Percentiles rank a stretch among this genome's conserved stretches.
phyloP scores from a whole-genome alignment of 2,329 filamentous ascomycete genomes.

The Phyllosticta citriasiana region DNA sequence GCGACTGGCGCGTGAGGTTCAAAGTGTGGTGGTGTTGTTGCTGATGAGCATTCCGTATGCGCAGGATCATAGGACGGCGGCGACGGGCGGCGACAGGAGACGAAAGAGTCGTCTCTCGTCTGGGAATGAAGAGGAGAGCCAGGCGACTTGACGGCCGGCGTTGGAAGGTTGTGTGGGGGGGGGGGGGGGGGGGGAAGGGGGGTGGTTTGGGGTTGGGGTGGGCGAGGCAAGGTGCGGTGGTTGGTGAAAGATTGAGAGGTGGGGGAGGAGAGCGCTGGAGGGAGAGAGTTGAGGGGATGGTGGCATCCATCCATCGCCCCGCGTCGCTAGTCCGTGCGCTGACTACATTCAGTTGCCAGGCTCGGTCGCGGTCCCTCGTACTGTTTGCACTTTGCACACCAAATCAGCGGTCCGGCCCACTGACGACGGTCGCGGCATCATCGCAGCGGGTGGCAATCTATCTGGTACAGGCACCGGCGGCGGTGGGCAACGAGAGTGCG shows the following conservation, averaged over 20 bases:
- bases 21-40: slow-evolving; percentile 11
- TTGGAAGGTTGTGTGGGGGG: neutral
- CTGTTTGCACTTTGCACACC: no score
- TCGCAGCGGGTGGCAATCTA: neutral
- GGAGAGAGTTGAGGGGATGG: slow-evolving; percentile 3
- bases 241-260: slow-evolving; percentile 1
- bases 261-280: slow-evolving; percentile 2
- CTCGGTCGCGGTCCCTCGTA: no score
- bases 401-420: no score
- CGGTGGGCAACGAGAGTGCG: no score
- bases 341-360: neutral
- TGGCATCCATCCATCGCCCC: neutral
- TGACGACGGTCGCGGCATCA: no score
- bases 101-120: slow-evolving; percentile 10
- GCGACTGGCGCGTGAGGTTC: slow-evolving; percentile 9
- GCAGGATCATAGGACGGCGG: slow-evolving; percentile 9
- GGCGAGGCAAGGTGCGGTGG: neutral
- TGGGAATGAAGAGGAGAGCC: neutral
- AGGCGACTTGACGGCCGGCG: slow-evolving; percentile 5
- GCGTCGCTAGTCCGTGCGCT: neutral
- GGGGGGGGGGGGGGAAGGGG: slow-evolving; percentile 5
- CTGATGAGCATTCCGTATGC: slow-evolving; percentile 11
- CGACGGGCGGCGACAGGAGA: slow-evolving; percentile 9
- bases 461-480: neutral
- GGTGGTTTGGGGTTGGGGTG: neutral